phyloP scores from a whole-genome alignment of 2,329 filamentous ascomycete species.

The Fusarium euwallaceae region DNA sequence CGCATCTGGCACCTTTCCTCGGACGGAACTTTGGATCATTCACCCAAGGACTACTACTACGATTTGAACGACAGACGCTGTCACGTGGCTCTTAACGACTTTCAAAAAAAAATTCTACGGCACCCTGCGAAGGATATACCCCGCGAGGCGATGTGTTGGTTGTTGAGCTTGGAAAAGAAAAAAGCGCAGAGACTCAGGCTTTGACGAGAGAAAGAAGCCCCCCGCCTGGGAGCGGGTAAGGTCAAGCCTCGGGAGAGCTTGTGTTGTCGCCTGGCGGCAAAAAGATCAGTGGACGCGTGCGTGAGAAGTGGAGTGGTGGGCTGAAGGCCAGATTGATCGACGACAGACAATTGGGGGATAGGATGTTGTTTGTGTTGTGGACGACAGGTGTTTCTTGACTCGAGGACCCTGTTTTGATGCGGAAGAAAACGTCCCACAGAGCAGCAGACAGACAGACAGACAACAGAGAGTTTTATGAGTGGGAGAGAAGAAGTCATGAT shows the following conservation, averaged over 20 bases:
- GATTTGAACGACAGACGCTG: conserved; percentile 53
- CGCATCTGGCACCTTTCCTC: conserved; percentile 48
- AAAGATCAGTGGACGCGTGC: conserved; percentile 48
- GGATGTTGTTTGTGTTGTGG: conserved; percentile 44
- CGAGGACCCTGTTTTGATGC: conserved; percentile 25
- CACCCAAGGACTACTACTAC: conserved; percentile 51
- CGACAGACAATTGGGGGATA: conserved; percentile 42
- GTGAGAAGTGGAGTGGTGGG: conserved; percentile 53
- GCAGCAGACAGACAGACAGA: conserved; percentile 36
- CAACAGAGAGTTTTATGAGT: conserved; percentile 4
- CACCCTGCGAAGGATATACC: conserved; percentile 59
- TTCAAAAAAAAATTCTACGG: conserved; percentile 49
- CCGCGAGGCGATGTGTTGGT: conserved; percentile 55
- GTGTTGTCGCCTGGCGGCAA: conserved; percentile 42
- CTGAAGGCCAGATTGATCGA: conserved; percentile 49
- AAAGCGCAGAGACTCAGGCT: conserved; percentile 47
- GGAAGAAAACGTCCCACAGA: conserved; percentile 37
- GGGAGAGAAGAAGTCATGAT: conserved; percentile 23
- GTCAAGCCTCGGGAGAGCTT: conserved; percentile 45
- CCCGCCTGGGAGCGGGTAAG: conserved; percentile 25
- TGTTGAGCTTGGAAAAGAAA: conserved; percentile 51
- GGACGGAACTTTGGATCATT: conserved; percentile 51
- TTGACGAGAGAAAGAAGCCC: conserved; percentile 40
- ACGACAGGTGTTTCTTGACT: conserved; percentile 13
- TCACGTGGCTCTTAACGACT: conserved; percentile 55